phyloP scores from a whole-genome alignment of 148 eudicot genomes.

The Chenopodium quinoa region DNA sequence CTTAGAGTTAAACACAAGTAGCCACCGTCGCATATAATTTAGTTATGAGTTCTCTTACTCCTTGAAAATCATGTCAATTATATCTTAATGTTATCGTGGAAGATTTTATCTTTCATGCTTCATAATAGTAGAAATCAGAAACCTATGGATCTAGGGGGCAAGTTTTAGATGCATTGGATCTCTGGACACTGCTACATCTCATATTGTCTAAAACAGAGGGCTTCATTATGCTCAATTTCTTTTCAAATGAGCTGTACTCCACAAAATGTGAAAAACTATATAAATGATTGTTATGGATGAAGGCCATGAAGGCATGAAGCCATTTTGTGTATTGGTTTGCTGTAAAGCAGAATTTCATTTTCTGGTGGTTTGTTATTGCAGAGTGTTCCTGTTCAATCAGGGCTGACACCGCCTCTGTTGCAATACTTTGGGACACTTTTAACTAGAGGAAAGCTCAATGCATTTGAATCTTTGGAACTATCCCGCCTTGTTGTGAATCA shows the following conservation, averaged over 20 bases:
- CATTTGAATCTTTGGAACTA: constrained; percentile 89
- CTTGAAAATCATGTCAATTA: background rate
- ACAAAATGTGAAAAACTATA: background rate
- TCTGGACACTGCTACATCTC: background rate
- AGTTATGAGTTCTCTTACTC: background rate
- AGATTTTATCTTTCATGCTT: background rate
- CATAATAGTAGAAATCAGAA: background rate
- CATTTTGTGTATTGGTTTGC: background rate
- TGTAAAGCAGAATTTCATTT: background rate
- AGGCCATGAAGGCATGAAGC: background rate
- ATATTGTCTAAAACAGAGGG: background rate
- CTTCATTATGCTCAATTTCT: background rate
- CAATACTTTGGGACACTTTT: constrained; percentile 94
- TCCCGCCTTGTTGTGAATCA: constrained; percentile 97
- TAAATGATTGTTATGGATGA: background rate
- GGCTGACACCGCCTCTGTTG: constrained; percentile 92
- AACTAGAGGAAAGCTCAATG: constrained; percentile 92
- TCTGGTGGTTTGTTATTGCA: constrained; percentile 37
- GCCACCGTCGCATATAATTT: background rate
- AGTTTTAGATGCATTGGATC: background rate
- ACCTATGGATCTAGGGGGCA: background rate
- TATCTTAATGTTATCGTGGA: background rate
- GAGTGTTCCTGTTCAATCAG: constrained; percentile 99
- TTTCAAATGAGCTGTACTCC: background rate
- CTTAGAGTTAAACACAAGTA: background rate